Evolutionary conservation across 2,329 filamentous ascomycete genomes (phyloP).

Genomic region (Reticulascus tulasneorum): DNA sequence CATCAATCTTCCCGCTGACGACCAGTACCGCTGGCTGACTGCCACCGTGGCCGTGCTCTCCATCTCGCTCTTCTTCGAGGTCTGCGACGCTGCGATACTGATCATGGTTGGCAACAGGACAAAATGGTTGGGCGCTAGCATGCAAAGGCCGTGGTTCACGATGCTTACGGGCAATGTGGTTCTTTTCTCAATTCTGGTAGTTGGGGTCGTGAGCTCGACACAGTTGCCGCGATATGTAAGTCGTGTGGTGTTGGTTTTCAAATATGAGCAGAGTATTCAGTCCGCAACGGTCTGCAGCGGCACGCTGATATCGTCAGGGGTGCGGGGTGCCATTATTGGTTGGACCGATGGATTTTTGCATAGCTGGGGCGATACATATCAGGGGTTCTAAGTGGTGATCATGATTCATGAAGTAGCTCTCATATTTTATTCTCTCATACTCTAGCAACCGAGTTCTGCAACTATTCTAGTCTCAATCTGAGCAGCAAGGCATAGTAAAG

Average conservation of each 20-base stretch:
- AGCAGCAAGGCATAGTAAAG: no score
- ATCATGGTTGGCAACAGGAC: constrained; percentile 3
- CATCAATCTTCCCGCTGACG: constrained; percentile 7
- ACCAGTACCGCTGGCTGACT: constrained; percentile 10
- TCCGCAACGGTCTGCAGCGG: constrained; percentile 3
- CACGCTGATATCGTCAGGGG: constrained; percentile 1
- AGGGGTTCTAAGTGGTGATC: no score
- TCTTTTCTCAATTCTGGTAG: constrained; percentile 5
- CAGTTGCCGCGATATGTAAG: constrained; percentile 3
- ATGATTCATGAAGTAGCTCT: no score
- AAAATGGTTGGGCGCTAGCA: constrained; percentile 6
- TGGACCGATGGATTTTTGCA: constrained; percentile 1
- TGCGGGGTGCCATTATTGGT: not conserved
- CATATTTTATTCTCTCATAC: no score
- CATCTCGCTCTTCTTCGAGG: constrained; percentile 7
- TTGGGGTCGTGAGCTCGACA: constrained; percentile 1
- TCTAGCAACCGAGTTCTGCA: no score
- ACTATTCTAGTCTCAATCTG: no score
- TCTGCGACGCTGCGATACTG: constrained; percentile 8
- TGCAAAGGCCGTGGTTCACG: constrained; percentile 13
- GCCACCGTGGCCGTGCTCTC: constrained; percentile 11
- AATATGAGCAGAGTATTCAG: constrained; percentile 3
- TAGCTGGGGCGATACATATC: not conserved
- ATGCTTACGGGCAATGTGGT: constrained; percentile 11
- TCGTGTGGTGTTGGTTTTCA: constrained; percentile 9